Evolutionary conservation across 2,329 filamentous ascomycete species (phyloP).

Genomic region (Plectosphaerella plurivora): DNA sequence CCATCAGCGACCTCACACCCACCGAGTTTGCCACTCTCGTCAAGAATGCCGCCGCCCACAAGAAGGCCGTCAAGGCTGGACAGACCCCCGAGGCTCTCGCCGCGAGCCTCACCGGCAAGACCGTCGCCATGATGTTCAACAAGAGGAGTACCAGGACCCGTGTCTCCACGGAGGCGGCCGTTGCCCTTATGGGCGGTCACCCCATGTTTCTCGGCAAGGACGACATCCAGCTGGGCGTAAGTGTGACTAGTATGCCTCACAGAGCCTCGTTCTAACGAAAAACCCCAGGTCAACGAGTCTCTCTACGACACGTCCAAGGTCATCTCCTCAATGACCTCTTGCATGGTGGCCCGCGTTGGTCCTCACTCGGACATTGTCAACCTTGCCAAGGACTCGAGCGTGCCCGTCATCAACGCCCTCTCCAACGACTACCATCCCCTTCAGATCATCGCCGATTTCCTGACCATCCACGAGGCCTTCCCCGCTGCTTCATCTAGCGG

Average conservation of each 20-base stretch:
- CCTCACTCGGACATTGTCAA: constrained; percentile 70
- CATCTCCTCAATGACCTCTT: constrained; percentile 89
- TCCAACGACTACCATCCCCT: constrained; percentile 91
- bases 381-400: constrained; percentile 67
- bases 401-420: constrained; percentile 82
- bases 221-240: constrained; percentile 89
- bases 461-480: constrained; percentile 82
- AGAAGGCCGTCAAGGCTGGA: constrained; percentile 70
- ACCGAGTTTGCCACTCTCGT: constrained; percentile 78
- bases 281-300: constrained; percentile 74
- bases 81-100: constrained; percentile 55
- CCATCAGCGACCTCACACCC: constrained; percentile 79
- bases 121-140: constrained; percentile 93
- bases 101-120: constrained; percentile 65
- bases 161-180: constrained; percentile 87
- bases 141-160: constrained; percentile 93
- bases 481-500: constrained; percentile 32
- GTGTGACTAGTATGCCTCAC: constrained; percentile 17
- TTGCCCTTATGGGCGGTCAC: constrained; percentile 83
- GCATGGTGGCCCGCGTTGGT: constrained; percentile 75
- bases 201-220: constrained; percentile 96
- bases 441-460: constrained; percentile 89
- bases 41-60: constrained; percentile 74
- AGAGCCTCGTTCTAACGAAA: not conserved
- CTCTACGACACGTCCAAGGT: constrained; percentile 89